A percentile compares a stretch with the other conserved stretches of the same genome.
Evolutionary conservation across 139 green algal species (phyloP).

Genomic region (Edaphochlamys debaryana): DNA sequence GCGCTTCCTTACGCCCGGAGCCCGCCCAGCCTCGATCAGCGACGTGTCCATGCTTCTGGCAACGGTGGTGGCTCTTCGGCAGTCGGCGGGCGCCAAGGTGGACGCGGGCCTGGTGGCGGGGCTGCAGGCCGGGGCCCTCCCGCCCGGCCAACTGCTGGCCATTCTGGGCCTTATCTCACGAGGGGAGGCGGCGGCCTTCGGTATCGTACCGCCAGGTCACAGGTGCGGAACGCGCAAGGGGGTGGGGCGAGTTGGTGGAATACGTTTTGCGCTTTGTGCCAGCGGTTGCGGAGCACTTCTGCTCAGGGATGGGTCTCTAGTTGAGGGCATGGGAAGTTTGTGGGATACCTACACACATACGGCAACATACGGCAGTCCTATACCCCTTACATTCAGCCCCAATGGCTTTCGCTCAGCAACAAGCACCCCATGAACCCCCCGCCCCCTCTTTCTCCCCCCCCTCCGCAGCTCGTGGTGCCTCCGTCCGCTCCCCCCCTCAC

Average conservation of each 20-base stretch:
- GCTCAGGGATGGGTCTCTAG: too few relatives aligned
- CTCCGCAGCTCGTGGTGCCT: not conserved
- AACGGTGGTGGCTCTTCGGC: not conserved
- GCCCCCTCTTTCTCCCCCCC: not conserved
- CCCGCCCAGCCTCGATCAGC: conserved; percentile 2
- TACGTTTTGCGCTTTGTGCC: too few relatives aligned
- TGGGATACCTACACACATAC: too few relatives aligned
- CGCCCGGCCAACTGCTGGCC: conserved; percentile 6
- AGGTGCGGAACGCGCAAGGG: too few relatives aligned
- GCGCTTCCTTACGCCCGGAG: not conserved
- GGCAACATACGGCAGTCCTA: too few relatives aligned
- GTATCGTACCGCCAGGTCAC: too few relatives aligned
- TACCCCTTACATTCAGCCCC: too few relatives aligned
- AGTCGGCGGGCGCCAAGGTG: not conserved
- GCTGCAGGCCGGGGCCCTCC: not conserved
- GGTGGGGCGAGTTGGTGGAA: too few relatives aligned
- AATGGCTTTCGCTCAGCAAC: too few relatives aligned
- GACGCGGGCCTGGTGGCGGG: not conserved
- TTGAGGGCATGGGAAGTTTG: too few relatives aligned
- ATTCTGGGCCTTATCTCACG: not conserved
- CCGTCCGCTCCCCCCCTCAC: not conserved
- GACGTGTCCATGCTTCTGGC: conserved; percentile 5
- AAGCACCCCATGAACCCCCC: too few relatives aligned
- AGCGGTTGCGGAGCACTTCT: too few relatives aligned
- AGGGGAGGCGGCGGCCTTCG: not conserved